phyloP scores from a whole-genome alignment of 345 rosid species.

The Aquilaria yunnanensis region DNA sequence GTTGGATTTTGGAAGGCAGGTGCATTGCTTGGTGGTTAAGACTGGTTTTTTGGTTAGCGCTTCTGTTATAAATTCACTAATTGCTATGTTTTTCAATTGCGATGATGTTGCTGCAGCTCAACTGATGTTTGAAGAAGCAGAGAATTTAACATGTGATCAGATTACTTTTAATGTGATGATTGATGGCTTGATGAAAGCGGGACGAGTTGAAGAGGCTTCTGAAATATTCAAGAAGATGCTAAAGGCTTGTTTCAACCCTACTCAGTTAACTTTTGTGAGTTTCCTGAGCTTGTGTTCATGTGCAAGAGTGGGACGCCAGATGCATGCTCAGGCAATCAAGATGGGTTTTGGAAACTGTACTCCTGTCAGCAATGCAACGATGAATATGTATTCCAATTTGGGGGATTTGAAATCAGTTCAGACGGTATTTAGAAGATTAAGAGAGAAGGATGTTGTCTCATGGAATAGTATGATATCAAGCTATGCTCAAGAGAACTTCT shows the following conservation, averaged over 20 bases:
- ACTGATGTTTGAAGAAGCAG: slow-evolving; percentile 45
- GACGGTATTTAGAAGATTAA: slow-evolving; percentile 38
- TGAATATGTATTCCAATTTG: slow-evolving; percentile 51
- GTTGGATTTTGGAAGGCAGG: slow-evolving; percentile 49
- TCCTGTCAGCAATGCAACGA: slow-evolving; percentile 50
- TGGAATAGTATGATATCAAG: slow-evolving; percentile 75
- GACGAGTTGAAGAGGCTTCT: slow-evolving; percentile 34
- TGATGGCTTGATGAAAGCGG: slow-evolving; percentile 44
- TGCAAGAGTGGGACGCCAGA: slow-evolving; percentile 29
- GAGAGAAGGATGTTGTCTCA: slow-evolving; percentile 58
- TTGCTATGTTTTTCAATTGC: slow-evolving; percentile 60
- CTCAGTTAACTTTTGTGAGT: slow-evolving; percentile 51
- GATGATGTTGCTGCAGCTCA: slow-evolving; percentile 28
- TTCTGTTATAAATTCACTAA: slow-evolving; percentile 56
- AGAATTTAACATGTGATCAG: slow-evolving; percentile 31
- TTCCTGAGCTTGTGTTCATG: slow-evolving; percentile 43
- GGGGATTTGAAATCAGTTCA: slow-evolving; percentile 31
- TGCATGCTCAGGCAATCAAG: slow-evolving; percentile 48
- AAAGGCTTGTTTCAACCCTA: slow-evolving; percentile 42
- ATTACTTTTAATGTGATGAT: slow-evolving; percentile 69
- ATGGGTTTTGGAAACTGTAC: slow-evolving; percentile 49
- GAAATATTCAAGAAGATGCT: slow-evolving; percentile 42
- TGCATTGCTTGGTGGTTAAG: slow-evolving; percentile 55
- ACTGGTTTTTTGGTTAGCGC: slow-evolving; percentile 36
- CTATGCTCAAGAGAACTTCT: slow-evolving; percentile 40